phyloP scores from a whole-genome alignment of 257 asterid genomes.

The Solanum infundibuliforme region DNA sequence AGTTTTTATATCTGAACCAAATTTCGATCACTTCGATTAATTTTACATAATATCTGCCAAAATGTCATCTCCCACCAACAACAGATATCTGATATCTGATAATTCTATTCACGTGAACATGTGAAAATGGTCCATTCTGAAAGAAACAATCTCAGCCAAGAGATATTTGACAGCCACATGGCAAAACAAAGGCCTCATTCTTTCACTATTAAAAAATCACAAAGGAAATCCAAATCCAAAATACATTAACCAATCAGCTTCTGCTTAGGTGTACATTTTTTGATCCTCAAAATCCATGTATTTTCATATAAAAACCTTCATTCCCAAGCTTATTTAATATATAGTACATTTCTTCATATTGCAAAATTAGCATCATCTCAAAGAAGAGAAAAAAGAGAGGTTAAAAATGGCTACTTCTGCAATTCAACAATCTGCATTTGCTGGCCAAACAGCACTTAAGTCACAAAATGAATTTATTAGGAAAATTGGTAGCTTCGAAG shows the following conservation, averaged over 20 bases:
- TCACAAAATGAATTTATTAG: slow-evolving; percentile 57
- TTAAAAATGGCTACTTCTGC: slow-evolving; percentile 51
- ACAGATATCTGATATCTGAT: accelerated
- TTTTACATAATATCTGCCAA: no score
- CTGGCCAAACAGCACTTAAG: slow-evolving; percentile 56
- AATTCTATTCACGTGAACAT: not conserved
- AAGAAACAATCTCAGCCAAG: not conserved
- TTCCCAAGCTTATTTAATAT: not conserved
- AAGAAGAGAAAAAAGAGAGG: not conserved
- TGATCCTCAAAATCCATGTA: slow-evolving; percentile 25
- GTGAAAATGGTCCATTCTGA: not conserved
- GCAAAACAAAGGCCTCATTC: slow-evolving; percentile 11
- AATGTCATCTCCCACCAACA: accelerated
- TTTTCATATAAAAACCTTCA: slow-evolving; percentile 7
- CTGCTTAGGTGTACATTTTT: slow-evolving; percentile 25
- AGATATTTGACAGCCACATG: slow-evolving; percentile 19
- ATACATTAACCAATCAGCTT: slow-evolving; percentile 37
- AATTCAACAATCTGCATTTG: slow-evolving; percentile 63
- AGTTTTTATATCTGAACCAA: no score
- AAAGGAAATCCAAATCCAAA: slow-evolving; percentile 19
- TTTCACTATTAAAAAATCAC: slow-evolving; percentile 4
- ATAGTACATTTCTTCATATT: not conserved
- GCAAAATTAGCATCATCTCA: not conserved
- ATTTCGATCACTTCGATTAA: accelerated
- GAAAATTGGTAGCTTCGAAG: slow-evolving; percentile 40